A percentile compares a stretch with the other conserved stretches of the same genome.
These are phyloP conservation scores for Schoenoplectus tabernaemontani DNA, from an alignment of 202 grass and related monocot genomes.

Conservation along the genomic window DNA sequence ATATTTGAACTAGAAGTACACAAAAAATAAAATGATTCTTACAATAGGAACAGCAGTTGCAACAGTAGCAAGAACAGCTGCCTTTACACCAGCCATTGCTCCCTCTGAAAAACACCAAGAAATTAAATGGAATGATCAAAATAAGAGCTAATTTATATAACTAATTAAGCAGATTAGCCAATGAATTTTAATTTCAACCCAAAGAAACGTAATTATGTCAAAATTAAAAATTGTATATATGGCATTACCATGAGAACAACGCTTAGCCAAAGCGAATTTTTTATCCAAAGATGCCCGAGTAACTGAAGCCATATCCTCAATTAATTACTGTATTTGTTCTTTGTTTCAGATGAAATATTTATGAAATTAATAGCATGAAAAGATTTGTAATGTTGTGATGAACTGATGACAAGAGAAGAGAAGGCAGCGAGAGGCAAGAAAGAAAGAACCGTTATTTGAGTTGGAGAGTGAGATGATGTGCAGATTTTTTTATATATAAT, in stretches of 20 bases:
- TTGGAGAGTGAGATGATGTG: not conserved
- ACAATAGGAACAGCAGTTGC: conserved; percentile 45
- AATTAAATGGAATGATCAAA: not conserved
- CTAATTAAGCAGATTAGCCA: not conserved
- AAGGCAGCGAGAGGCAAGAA: not conserved
- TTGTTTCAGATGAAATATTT: not conserved
- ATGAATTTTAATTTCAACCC: not conserved
- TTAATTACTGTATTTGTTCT: not conserved
- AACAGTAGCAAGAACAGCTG: conserved; percentile 38
- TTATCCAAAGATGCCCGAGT: conserved; percentile 39
- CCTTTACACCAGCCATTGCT: conserved; percentile 44
- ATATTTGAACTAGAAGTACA: too few relatives aligned
- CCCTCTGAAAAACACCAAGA: conserved; percentile 42
- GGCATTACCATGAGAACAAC: conserved; percentile 40
- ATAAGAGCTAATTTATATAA: not conserved
- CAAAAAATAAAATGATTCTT: too few relatives aligned
- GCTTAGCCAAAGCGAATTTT: conserved; percentile 46
- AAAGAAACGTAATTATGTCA: not conserved
- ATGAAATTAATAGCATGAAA: not conserved
- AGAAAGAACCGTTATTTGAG: not conserved
- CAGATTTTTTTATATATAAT: too few relatives aligned
- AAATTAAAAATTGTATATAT: not conserved
- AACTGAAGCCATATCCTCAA: conserved; percentile 30
- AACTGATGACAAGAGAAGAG: not conserved
- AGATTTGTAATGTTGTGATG: not conserved